Conservation (phyloP, 2,329 filamentous ascomycete genomes). For the Fusarium sp. region DNA sequence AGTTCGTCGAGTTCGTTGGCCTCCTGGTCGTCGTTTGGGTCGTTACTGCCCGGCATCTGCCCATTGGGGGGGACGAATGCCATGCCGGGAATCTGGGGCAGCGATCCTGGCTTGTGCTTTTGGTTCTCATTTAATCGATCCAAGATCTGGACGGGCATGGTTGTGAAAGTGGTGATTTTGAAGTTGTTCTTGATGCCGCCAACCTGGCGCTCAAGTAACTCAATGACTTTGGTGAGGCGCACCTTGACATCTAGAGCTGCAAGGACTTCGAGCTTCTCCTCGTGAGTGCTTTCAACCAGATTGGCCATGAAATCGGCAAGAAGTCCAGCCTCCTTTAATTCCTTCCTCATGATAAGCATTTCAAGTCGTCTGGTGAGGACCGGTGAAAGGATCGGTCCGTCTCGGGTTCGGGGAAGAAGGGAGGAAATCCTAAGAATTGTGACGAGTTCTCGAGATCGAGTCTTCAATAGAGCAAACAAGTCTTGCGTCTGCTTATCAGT, state of each 20-base stretch:
- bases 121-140: conserved; percentile 64
- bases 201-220: conserved; percentile 86
- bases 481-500: conserved; percentile 74
- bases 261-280: conserved; percentile 91
- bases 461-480: conserved; percentile 84
- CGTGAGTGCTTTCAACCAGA: conserved; percentile 85
- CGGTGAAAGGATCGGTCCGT: conserved; percentile 78
- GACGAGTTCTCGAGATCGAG: conserved; percentile 86
- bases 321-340: conserved; percentile 82
- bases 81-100: conserved; percentile 58
- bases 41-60: conserved; percentile 60
- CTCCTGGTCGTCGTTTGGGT: conserved; percentile 79
- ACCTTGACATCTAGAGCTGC: conserved; percentile 84
- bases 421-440: conserved; percentile 87
- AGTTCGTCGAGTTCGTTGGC: conserved; percentile 91
- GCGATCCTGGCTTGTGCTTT: conserved; percentile 50
- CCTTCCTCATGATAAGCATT: conserved; percentile 86
- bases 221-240: conserved; percentile 84
- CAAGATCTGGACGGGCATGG: conserved; percentile 72
- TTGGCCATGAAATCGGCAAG: conserved; percentile 98
- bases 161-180: conserved; percentile 83
- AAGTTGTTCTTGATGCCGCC: conserved; percentile 87
- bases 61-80: conserved; percentile 53
- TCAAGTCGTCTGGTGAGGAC: conserved; percentile 89
- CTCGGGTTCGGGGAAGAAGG: conserved; percentile 78